Evolutionary conservation across 768 basidiomycete species (phyloP).

Genomic region (Infundibulicybe gibba): DNA sequence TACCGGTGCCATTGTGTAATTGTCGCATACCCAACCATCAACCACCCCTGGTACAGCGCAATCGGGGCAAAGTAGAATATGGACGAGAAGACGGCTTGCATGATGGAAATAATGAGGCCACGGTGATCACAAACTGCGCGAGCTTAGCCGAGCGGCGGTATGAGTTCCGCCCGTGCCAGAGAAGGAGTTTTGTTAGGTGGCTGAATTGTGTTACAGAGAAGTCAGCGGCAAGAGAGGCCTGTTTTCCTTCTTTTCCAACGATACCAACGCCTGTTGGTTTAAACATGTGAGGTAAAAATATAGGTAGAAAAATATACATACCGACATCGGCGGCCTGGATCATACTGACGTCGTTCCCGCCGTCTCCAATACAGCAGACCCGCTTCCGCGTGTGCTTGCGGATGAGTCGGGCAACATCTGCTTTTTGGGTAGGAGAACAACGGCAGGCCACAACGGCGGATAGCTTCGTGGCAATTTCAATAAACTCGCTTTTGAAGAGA

Average conservation of each 20-base stretch:
- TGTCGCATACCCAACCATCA: conserved; percentile 96
- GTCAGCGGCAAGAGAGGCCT: conserved; percentile 98
- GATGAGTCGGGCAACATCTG: conserved; percentile 93
- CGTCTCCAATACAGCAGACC: conserved; percentile 98
- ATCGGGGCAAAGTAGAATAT: conserved; percentile 96
- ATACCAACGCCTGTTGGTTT: conserved; percentile 78
- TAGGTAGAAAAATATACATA: conserved; percentile 34
- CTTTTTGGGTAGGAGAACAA: conserved; percentile 98
- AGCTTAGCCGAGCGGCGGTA: conserved; percentile 98
- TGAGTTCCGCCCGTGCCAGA: conserved; percentile 99
- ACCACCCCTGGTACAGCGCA: conserved; percentile 96
- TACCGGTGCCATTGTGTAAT: conserved; percentile 98
- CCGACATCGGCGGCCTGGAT: conserved; percentile 99
- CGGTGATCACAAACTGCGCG: conserved; percentile 99
- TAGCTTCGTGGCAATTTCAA: conserved; percentile 93
- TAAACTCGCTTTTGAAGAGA: conserved; percentile 90
- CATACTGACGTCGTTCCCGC: conserved; percentile 99
- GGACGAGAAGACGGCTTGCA: conserved; percentile 95
- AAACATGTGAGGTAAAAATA: neutral
- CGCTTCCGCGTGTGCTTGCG: conserved; percentile 91
- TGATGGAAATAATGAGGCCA: conserved; percentile 94
- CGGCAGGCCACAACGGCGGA: conserved; percentile 97
- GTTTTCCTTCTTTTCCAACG: conserved; percentile 99
- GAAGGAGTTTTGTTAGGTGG: conserved; percentile 88
- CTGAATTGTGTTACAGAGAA: conserved; percentile 98